Evolutionary conservation across 2,329 filamentous ascomycete genomes (phyloP).

Genomic region (Penicillium frequentans): DNA sequence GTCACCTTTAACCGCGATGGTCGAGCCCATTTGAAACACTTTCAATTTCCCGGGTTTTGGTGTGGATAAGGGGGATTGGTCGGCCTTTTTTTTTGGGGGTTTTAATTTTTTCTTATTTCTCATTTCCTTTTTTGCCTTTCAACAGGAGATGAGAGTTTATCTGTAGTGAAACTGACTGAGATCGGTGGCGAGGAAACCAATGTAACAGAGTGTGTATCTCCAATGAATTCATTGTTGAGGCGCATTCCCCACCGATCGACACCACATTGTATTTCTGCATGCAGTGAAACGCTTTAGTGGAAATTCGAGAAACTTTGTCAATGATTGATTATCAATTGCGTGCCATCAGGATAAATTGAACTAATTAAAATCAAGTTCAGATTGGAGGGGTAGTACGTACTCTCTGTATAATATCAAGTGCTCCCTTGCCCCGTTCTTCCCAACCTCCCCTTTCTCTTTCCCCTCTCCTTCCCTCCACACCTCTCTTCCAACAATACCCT

Average conservation of each 20-base stretch:
- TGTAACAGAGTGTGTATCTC: background rate
- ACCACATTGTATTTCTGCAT: conserved; percentile 15
- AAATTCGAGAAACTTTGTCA: conserved; percentile 10
- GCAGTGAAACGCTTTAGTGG: conserved; percentile 17
- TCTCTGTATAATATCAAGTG: background rate
- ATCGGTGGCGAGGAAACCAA: background rate
- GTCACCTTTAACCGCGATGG: conserved; percentile 22
- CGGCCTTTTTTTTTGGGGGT: background rate
- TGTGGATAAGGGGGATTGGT: background rate
- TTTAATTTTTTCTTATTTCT: background rate
- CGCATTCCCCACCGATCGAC: conserved; percentile 23
- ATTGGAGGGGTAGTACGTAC: background rate
- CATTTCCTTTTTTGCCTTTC: background rate
- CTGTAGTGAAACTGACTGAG: background rate
- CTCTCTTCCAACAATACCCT: background rate
- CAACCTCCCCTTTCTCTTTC: conserved; percentile 14
- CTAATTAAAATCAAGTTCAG: background rate
- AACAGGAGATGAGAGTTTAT: background rate
- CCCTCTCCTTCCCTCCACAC: conserved; percentile 1
- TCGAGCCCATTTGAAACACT: conserved; percentile 5
- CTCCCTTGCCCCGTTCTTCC: conserved; percentile 8
- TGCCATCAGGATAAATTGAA: background rate
- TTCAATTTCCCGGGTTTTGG: background rate
- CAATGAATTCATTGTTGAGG: background rate
- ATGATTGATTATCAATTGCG: background rate